A percentile compares a stretch with the other conserved stretches of the same genome.
Conservation (phyloP, 1,284 basidiomycete species). For the Tylopilus sp. region DNA sequence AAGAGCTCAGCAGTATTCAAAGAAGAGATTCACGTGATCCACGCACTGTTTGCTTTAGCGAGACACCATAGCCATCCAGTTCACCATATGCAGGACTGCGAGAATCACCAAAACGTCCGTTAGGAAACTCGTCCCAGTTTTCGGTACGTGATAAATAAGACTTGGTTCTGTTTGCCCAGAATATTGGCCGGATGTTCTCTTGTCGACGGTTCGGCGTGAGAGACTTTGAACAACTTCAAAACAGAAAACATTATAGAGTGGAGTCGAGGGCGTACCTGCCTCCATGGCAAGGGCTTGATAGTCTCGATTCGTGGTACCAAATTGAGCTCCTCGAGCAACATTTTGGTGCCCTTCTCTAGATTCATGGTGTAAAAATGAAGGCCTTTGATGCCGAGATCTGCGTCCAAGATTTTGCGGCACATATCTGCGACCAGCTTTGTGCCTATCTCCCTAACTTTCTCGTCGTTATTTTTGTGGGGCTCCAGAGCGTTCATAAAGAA, state of each 20-base stretch:
- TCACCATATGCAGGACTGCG: slow-evolving; percentile 97
- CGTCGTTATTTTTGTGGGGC: slow-evolving; percentile 90
- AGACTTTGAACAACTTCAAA: slow-evolving; percentile 55
- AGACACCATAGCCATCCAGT: slow-evolving; percentile 92
- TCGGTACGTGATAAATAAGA: slow-evolving; percentile 92
- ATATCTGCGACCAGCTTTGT: slow-evolving; percentile 88
- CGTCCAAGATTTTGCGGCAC: slow-evolving; percentile 81
- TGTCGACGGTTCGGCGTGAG: slow-evolving; percentile 87
- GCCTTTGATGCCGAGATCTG: slow-evolving; percentile 81
- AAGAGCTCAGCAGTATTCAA: slow-evolving; percentile 15
- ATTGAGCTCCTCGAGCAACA: slow-evolving; percentile 88
- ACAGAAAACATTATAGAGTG: slow-evolving; percentile 60
- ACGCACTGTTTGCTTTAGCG: slow-evolving; percentile 80
- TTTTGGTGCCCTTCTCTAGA: slow-evolving; percentile 92
- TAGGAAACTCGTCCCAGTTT: slow-evolving; percentile 99
- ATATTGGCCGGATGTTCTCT: slow-evolving; percentile 93
- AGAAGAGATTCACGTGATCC: background rate
- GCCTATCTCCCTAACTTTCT: slow-evolving; percentile 88
- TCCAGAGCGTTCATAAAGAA: slow-evolving; percentile 82
- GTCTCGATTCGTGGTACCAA: slow-evolving; percentile 86
- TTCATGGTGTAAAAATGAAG: slow-evolving; percentile 99
- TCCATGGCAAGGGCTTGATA: slow-evolving; percentile 90
- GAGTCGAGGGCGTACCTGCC: slow-evolving; percentile 63
- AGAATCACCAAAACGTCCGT: slow-evolving; percentile 97
- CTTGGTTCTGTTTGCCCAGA: slow-evolving; percentile 92